Evolutionary conservation across 164 flowering plant genomes (phyloP).

Genomic region (Tetracentron sinense): DNA sequence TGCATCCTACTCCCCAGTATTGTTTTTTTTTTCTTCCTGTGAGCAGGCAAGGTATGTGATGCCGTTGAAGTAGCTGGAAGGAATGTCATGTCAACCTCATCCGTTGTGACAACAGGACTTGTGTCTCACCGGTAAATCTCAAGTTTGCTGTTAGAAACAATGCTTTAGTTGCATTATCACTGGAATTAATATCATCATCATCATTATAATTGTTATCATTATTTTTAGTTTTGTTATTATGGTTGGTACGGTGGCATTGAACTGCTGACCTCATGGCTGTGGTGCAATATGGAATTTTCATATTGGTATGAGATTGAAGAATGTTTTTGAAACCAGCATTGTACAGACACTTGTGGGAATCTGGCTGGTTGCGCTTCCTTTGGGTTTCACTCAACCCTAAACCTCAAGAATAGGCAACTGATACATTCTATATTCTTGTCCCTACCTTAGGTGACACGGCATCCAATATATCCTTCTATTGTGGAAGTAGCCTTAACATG

Average conservation of each 20-base stretch:
- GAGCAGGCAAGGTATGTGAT: slow-evolving; percentile 71
- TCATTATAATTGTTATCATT: too few species aligned
- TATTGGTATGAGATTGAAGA: neutral
- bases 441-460: neutral
- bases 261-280: neutral
- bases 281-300: neutral
- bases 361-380: too few species aligned
- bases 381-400: too few species aligned
- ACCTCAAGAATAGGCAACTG: neutral
- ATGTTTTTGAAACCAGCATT: neutral
- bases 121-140: slow-evolving; percentile 62
- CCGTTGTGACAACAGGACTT: slow-evolving; percentile 76
- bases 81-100: slow-evolving; percentile 81
- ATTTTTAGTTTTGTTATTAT: too few species aligned
- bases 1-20: neutral
- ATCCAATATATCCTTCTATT: too few species aligned
- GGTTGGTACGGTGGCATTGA: neutral
- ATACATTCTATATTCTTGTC: neutral
- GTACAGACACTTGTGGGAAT: neutral
- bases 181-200: too few species aligned
- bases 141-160: neutral
- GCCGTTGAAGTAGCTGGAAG: slow-evolving; percentile 88
- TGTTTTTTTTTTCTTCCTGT: neutral
- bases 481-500: too few species aligned
- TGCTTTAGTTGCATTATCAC: too few species aligned